Conservation (phyloP, 2,329 filamentous ascomycete species). For the Penicillium sp. region DNA sequence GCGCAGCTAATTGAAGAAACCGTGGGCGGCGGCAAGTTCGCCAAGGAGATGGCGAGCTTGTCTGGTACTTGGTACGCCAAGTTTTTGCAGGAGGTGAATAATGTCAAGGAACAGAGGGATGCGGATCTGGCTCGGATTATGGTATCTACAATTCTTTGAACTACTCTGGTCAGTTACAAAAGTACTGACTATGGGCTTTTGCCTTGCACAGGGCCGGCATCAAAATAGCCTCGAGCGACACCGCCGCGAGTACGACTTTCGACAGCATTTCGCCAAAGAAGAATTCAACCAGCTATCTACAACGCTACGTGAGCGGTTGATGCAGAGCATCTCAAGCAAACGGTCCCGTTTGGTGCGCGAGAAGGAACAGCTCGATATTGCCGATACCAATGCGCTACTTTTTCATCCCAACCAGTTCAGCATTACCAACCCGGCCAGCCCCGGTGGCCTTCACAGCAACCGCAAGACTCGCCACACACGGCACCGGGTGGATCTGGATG, state of each 20-base stretch:
- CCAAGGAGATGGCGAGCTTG: conserved; percentile 61
- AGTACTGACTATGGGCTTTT: conserved; percentile 1
- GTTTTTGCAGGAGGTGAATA: conserved; percentile 81
- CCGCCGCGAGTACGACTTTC: conserved; percentile 55
- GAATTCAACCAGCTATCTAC: conserved; percentile 57
- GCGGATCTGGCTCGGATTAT: conserved; percentile 73
- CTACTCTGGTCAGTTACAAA: background rate
- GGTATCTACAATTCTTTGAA: conserved; percentile 49
- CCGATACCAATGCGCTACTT: conserved; percentile 61
- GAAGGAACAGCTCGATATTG: conserved; percentile 63
- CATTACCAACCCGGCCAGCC: conserved; percentile 60
- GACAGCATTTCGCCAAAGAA: conserved; percentile 58
- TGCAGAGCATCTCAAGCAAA: conserved; percentile 55
- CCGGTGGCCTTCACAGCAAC: conserved; percentile 56
- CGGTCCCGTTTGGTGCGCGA: conserved; percentile 57
- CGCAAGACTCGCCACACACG: conserved; percentile 61
- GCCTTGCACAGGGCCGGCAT: conserved; percentile 50
- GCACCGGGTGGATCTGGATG: conserved; percentile 53
- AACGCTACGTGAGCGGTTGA: conserved; percentile 59
- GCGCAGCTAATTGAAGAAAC: conserved; percentile 58
- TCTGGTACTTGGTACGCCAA: conserved; percentile 78
- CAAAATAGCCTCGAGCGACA: conserved; percentile 53
- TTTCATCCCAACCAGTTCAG: conserved; percentile 63
- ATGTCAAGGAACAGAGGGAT: conserved; percentile 82
- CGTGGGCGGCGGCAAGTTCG: conserved; percentile 56